Percentiles rank a stretch among this genome's conserved stretches.
phyloP scores from a whole-genome alignment of 129 eudicot genomes.

The Tagetes erecta region DNA sequence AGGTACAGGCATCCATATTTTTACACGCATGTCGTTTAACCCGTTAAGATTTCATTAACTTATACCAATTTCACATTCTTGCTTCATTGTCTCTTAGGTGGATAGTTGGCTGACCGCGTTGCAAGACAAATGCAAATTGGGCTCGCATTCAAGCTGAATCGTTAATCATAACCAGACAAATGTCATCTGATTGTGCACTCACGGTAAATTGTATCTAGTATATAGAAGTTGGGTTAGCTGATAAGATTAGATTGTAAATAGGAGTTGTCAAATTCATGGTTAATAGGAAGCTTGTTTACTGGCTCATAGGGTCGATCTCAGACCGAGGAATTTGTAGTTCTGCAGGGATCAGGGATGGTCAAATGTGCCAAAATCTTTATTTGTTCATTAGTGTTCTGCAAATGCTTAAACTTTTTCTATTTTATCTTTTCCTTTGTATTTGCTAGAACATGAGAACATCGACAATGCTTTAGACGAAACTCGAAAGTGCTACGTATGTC shows the following conservation, averaged over 20 bases:
- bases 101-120: conserved; percentile 80
- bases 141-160: conserved; percentile 20
- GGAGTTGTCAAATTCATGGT: conserved; percentile 1
- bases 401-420: not conserved
- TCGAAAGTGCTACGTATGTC: not conserved
- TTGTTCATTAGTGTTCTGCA: conserved; percentile 1
- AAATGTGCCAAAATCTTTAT: not conserved
- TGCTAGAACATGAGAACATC: not conserved
- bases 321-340: not conserved
- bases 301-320: not conserved
- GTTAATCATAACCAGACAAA: conserved; percentile 17
- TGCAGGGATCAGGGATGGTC: conserved; percentile 1
- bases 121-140: conserved; percentile 55
- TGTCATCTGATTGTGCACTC: conserved; percentile 11
- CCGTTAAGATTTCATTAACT: not conserved
- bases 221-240: conserved; percentile 16
- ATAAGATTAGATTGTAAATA: conserved; percentile 15
- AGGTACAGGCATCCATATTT: conserved; percentile 41
- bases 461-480: not conserved
- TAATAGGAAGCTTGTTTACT: conserved; percentile 26
- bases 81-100: conserved; percentile 42
- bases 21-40: not conserved
- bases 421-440: not conserved
- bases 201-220: conserved; percentile 11
- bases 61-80: not conserved